Base-by-base conservation (phyloP, 768 basidiomycete species). In the Leccinum subtestaceum region DNA sequence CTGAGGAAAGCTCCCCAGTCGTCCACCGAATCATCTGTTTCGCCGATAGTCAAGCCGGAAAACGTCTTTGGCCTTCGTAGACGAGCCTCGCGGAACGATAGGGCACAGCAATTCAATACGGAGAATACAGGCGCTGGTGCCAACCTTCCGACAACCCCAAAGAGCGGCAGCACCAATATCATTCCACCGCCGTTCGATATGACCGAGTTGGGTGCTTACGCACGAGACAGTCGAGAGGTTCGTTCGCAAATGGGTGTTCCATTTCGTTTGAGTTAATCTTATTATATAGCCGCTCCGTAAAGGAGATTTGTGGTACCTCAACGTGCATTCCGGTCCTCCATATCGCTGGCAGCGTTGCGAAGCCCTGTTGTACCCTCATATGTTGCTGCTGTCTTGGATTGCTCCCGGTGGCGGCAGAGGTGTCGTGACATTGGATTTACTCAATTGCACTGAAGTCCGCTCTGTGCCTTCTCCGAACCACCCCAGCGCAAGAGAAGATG, bases 251-350 rank as follows among this genome's bases (percentile, higher is more conserved):
- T 10, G 1, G 4, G 15, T 48, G 11, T 19, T 58, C 40, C 5
- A 4, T 52, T 52, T 55, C 5, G 23, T 60, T 17, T 1, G 31
- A 32, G 21, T 65, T 70, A 32, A 74, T 36, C 32, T 15, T 19
- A 1, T 25, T 21, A 23, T 47, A n/a, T 67, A 96, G 95, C 93
- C 94, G 4, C 77, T 92, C 12, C 87, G 91, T 58, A 89, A 92
- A 43, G 95, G 95, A 13, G 77, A 86, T 13, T 75, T 97, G 1
- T 96, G 92, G 88, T 97, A 94, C 69, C 83, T 97, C 55, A 96
- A 97, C 57, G 95, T 96, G 0, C 95, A 97, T 67, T 87, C 89
- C 0, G 69, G 82, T 4, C 84, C 88, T 21, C 89, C 90, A 0
- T 94, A 87, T 72, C 75, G 80, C 59, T 93, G 89, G 91, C 84